Percentiles rank a stretch among this genome's conserved stretches.
phyloP scores from a whole-genome alignment of 495 filamentous ascomycete species.

The Daldinia childiae region DNA sequence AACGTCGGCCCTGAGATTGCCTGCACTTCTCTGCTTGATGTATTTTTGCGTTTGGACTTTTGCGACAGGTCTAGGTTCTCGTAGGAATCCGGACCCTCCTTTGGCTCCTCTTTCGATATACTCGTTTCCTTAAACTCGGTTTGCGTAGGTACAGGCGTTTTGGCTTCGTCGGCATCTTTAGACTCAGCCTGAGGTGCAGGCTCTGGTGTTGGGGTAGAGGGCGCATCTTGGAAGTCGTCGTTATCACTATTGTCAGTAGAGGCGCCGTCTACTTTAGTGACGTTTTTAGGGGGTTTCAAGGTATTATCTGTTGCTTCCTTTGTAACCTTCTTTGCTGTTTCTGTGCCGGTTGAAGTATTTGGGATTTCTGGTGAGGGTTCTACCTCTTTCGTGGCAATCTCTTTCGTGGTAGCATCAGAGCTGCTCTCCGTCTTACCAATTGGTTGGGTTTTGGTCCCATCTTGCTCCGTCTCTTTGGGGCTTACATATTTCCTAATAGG shows the following conservation, averaged over 20 bases:
- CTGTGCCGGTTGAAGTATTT: constrained; percentile 30
- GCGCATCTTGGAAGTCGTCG: constrained; percentile 56
- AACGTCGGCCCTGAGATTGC: constrained; percentile 46
- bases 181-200: constrained; percentile 24
- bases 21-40: constrained; percentile 35
- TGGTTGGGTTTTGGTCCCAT: constrained; percentile 20
- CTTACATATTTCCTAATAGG: constrained; percentile 56
- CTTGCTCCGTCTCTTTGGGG: constrained; percentile 25
- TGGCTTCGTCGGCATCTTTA: constrained; percentile 33
- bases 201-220: constrained; percentile 45
- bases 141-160: constrained; percentile 35
- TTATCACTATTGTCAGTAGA: constrained; percentile 40
- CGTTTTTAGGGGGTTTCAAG: constrained; percentile 23
- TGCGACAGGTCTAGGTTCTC: constrained; percentile 19
- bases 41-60: constrained; percentile 29
- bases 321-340: background rate
- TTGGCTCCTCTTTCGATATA: constrained; percentile 13
- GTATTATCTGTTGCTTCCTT: constrained; percentile 17
- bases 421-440: constrained; percentile 14
- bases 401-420: constrained; percentile 10
- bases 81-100: constrained; percentile 21
- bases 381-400: constrained; percentile 14
- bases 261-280: constrained; percentile 14
- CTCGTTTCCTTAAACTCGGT: constrained; percentile 22
- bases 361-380: constrained; percentile 30